phyloP scores from a whole-genome alignment of 306 rosid species.

The Phaseolus lunatus region DNA sequence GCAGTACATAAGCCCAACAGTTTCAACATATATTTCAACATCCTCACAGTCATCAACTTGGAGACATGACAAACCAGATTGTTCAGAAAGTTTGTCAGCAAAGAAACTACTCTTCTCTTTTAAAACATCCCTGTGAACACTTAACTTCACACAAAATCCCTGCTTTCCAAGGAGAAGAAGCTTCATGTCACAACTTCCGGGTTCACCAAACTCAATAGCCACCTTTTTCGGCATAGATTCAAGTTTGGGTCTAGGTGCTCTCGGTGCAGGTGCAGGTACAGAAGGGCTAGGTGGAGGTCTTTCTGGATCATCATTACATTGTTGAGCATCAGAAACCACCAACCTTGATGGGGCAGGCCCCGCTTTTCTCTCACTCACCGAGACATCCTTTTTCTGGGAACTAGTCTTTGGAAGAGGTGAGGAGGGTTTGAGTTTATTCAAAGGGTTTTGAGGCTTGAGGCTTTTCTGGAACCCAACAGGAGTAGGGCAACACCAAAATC shows the following conservation, averaged over 20 bases:
- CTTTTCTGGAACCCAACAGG: conserved; percentile 92
- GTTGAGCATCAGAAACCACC: conserved; percentile 64
- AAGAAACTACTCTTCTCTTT: conserved; percentile 69
- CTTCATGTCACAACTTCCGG: conserved; percentile 83
- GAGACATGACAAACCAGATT: conserved; percentile 57
- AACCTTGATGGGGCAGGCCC: conserved; percentile 61
- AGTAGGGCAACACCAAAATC: conserved; percentile 95
- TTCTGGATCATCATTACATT: conserved; percentile 59
- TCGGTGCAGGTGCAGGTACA: conserved; percentile 63
- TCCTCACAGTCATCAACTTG: conserved; percentile 87
- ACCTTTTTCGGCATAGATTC: conserved; percentile 84
- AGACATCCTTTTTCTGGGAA: conserved; percentile 58
- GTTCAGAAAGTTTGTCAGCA: conserved; percentile 66
- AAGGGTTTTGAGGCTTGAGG: conserved; percentile 71
- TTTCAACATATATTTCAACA: conserved; percentile 89
- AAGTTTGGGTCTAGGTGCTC: conserved; percentile 66
- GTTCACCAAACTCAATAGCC: conserved; percentile 95
- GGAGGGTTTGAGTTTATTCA: conserved; percentile 78
- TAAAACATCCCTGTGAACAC: conserved; percentile 79
- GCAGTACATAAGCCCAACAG: conserved; percentile 94
- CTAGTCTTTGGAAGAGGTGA: conserved; percentile 63
- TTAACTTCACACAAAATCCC: conserved; percentile 89
- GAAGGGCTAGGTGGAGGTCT: conserved; percentile 54
- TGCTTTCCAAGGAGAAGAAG: conserved; percentile 80
- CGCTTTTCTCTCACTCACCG: conserved; percentile 61